Base-by-base conservation (phyloP, 176 grass and related monocot genomes). In the Zea luxurians region DNA sequence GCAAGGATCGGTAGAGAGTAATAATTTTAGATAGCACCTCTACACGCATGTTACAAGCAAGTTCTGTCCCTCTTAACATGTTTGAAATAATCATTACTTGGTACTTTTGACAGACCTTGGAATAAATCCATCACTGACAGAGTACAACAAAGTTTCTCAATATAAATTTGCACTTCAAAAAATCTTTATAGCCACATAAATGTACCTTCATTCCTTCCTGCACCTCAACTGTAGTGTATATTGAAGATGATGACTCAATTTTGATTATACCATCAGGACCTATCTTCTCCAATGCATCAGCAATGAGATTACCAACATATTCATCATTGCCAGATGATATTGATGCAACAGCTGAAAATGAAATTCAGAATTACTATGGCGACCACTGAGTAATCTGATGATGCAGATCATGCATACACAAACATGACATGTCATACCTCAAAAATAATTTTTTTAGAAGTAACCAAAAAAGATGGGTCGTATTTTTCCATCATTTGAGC, bases 141-240 rank as follows among this genome's bases (percentile, higher is more conserved):
- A 11, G 60, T n/a, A 57, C 47, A 72, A 10, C 1, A 15, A 70
- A 85, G 18, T 80, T 27, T 64, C 60, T 61, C 60, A 64, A 71
- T 59, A 67, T 16, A 78, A 17, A 70, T 57, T 67, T 40, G 18
- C 61, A 66, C 13, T 62, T 36, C 34, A 42, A 70, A 70, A 60
- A 63, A 6, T 68, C 1, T 64, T 49, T 36, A 44, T 73, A 12
- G 35, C 48, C 61, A 85, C 6, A 6, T 68, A 48, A 49, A 84
- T 61, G 47, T 93, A 97, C 91, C 95, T 90, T 97, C 95, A 97
- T 97, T 75, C 91, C 95, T 86, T 97, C 95, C 79, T 92, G 91
- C 49, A 97, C 89, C 50, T 94, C 89, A 13, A 97, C 89, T 81
- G 86, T 63, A 20, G 95, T 94, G 88, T 97, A 93, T 88, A 97